Evolutionary conservation across 2,329 filamentous ascomycete genomes (phyloP).

Genomic region (Penicillium freii): DNA sequence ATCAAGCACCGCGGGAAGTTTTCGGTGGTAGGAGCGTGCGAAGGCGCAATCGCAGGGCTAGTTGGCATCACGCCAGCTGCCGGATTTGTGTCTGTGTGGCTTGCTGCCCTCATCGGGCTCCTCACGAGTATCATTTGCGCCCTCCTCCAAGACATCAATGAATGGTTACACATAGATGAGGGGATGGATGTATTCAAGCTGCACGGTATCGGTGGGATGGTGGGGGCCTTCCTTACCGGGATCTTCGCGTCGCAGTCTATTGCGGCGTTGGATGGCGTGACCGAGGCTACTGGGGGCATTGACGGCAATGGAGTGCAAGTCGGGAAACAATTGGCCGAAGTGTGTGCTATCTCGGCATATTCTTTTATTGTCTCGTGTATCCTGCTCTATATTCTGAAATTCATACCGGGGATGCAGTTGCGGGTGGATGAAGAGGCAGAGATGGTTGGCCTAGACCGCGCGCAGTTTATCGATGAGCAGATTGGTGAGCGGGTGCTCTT

Average conservation of each 20-base stretch:
- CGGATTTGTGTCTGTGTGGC: slow-evolving; percentile 54
- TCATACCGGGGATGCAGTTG: slow-evolving; percentile 54
- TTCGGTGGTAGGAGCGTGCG: slow-evolving; percentile 56
- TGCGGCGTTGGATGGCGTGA: slow-evolving; percentile 50
- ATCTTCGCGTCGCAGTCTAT: slow-evolving; percentile 52
- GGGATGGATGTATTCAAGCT: slow-evolving; percentile 61
- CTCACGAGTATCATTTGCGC: slow-evolving; percentile 54
- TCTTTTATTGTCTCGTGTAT: slow-evolving; percentile 54
- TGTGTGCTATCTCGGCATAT: slow-evolving; percentile 54
- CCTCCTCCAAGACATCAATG: slow-evolving; percentile 51
- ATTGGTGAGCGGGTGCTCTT: slow-evolving; percentile 53
- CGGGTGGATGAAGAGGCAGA: slow-evolving; percentile 56
- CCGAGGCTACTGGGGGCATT: slow-evolving; percentile 49
- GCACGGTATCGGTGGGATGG: slow-evolving; percentile 58
- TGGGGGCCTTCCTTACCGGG: slow-evolving; percentile 58
- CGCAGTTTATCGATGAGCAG: slow-evolving; percentile 58
- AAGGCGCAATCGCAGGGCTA: slow-evolving; percentile 58
- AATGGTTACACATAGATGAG: slow-evolving; percentile 56
- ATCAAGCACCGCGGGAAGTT: slow-evolving; percentile 54
- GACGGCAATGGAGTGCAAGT: slow-evolving; percentile 58
- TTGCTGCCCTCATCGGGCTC: slow-evolving; percentile 57
- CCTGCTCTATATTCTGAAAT: slow-evolving; percentile 54
- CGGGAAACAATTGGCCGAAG: slow-evolving; percentile 57
- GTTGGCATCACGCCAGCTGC: slow-evolving; percentile 61
- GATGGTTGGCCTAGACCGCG: slow-evolving; percentile 54